Evolutionary conservation across 768 basidiomycete genomes (phyloP).

Genomic region (Leucosporidium scottii): DNA sequence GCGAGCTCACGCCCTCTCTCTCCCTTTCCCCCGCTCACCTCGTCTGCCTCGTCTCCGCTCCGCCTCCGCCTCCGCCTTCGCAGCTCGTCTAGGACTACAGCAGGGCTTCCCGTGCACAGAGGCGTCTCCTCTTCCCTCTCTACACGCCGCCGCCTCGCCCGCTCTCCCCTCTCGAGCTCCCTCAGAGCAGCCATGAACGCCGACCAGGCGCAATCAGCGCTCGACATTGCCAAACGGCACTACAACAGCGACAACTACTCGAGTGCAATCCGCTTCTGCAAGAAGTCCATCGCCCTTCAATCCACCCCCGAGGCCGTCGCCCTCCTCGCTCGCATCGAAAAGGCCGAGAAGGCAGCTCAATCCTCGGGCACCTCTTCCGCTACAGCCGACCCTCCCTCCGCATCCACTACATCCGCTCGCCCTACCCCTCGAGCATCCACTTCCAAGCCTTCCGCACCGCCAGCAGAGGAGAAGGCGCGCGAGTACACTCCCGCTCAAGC

Average conservation of each 20-base stretch:
- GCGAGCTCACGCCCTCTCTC: too few species aligned
- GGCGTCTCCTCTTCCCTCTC: neutral
- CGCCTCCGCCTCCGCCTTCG: too few species aligned
- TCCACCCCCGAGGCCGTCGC: slow-evolving; percentile 66
- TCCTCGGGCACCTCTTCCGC: slow-evolving; percentile 46
- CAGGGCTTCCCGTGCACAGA: neutral
- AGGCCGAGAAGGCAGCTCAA: slow-evolving; percentile 34
- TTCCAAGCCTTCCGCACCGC: neutral
- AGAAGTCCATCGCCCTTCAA: slow-evolving; percentile 78
- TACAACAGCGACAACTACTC: slow-evolving; percentile 62
- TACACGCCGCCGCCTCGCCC: slow-evolving; percentile 43
- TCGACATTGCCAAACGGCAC: slow-evolving; percentile 70
- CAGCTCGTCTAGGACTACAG: too few species aligned
- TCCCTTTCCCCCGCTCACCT: too few species aligned
- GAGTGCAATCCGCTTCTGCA: slow-evolving; percentile 78
- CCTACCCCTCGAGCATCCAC: neutral
- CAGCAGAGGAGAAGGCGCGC: neutral
- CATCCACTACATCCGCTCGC: neutral
- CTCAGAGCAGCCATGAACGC: too few species aligned
- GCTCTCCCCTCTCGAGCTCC: too few species aligned
- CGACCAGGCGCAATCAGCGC: slow-evolving; percentile 20
- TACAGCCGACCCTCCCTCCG: neutral
- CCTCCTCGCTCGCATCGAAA: slow-evolving; percentile 61
- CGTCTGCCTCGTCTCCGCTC: too few species aligned
- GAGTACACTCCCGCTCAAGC: slow-evolving; percentile 46